A percentile compares a stretch with the other conserved stretches of the same genome.
Evolutionary conservation across 805 yeast genomes (phyloP).

Genomic region (Candida tammaniensis): DNA sequence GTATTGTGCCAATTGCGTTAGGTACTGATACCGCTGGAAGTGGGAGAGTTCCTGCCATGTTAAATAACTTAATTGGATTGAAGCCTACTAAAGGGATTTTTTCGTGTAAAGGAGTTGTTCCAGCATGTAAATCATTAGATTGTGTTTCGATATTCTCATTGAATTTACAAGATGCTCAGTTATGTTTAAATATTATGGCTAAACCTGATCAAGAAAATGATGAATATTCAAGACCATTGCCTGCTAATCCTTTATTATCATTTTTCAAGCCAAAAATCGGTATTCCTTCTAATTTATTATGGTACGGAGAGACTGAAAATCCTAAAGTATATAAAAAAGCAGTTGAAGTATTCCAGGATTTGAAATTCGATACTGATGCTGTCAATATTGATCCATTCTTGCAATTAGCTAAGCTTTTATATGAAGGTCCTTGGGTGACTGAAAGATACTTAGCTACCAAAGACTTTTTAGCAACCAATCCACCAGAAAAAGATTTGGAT

Average conservation of each 20-base stretch:
- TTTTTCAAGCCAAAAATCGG: conserved; percentile 70
- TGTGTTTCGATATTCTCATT: conserved; percentile 85
- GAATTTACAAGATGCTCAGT: conserved; percentile 80
- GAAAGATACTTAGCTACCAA: conserved; percentile 86
- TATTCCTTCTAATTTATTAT: conserved; percentile 67
- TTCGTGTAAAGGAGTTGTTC: conserved; percentile 90
- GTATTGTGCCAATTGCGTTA: conserved; percentile 81
- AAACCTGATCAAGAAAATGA: conserved; percentile 64
- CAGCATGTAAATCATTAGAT: conserved; percentile 93
- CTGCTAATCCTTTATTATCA: conserved; percentile 57
- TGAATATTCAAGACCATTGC: conserved; percentile 77
- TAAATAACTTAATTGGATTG: conserved; percentile 87
- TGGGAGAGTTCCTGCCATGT: conserved; percentile 95
- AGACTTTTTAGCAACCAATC: conserved; percentile 67
- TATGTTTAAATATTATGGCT: conserved; percentile 68
- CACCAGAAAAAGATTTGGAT: conserved; percentile 70
- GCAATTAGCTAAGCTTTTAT: conserved; percentile 80
- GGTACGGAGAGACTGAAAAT: conserved; percentile 82
- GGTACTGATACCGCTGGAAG: conserved; percentile 99
- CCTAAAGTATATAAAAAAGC: conserved; percentile 66
- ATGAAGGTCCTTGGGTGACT: conserved; percentile 99
- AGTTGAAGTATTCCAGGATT: conserved; percentile 39
- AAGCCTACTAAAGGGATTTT: conserved; percentile 91
- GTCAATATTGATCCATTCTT: conserved; percentile 74
- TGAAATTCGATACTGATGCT: conserved; percentile 45